phyloP scores from a whole-genome alignment of 1,284 basidiomycete species.

The Thelephora terrestris region DNA sequence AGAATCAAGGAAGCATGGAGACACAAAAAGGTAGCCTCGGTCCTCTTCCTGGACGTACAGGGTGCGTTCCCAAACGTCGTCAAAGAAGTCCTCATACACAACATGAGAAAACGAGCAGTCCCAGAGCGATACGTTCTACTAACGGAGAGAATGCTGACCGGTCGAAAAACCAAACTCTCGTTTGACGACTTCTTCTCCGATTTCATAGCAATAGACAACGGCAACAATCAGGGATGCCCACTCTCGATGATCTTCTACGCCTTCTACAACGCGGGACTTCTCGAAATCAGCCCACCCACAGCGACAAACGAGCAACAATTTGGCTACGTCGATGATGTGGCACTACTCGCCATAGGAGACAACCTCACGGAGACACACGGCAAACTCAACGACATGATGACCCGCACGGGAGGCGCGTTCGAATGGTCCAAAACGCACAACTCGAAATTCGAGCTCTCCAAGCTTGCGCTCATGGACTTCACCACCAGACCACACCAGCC shows the following conservation, averaged over 20 bases:
- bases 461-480: background rate
- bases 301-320: constrained; percentile 11
- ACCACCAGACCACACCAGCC: background rate
- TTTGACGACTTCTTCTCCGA: constrained; percentile 23
- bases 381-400: constrained; percentile 14
- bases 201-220: constrained; percentile 16
- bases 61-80: constrained; percentile 28
- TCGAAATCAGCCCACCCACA: constrained; percentile 9
- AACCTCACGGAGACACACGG: constrained; percentile 10
- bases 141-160: constrained; percentile 11
- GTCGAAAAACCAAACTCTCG: constrained; percentile 15
- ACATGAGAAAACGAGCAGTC: no score
- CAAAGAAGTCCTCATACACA: constrained; percentile 18
- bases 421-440: constrained; percentile 18
- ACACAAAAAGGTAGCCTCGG: no score
- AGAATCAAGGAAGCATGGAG: no score
- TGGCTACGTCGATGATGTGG: constrained; percentile 23
- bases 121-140: constrained; percentile 8
- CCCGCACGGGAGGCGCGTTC: constrained; percentile 10
- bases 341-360: constrained; percentile 9
- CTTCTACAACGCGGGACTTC: constrained; percentile 25
- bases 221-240: constrained; percentile 26
- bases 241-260: constrained; percentile 22
- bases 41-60: constrained; percentile 31
- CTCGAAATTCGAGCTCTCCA: constrained; percentile 4